Conservation (phyloP, 2,329 filamentous ascomycete genomes). For the Penicillium griseofulvum region DNA sequence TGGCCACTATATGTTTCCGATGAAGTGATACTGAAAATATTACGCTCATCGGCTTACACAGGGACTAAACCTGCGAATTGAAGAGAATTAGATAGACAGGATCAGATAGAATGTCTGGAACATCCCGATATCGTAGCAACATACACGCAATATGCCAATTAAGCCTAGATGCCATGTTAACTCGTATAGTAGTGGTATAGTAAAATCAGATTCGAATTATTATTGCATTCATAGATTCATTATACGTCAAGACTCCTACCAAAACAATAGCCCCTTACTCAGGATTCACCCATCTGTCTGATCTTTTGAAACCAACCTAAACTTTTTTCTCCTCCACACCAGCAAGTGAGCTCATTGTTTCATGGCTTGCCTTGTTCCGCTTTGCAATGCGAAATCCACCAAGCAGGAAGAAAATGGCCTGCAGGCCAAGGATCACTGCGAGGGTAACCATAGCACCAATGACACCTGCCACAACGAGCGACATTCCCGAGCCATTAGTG, state of each 20-base stretch:
- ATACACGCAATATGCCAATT: neutral
- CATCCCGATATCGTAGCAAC: neutral
- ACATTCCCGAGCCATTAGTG: slow-evolving; percentile 49
- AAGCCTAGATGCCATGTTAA: neutral
- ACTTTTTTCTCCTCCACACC: slow-evolving; percentile 22
- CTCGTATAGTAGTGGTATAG: neutral
- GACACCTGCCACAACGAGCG: slow-evolving; percentile 72
- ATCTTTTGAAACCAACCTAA: neutral
- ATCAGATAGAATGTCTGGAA: too few relatives aligned
- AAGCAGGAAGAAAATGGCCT: slow-evolving; percentile 53
- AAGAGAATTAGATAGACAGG: too few relatives aligned
- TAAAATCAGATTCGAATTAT: slow-evolving; percentile 4
- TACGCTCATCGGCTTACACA: neutral
- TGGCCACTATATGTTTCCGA: neutral
- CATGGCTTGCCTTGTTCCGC: slow-evolving; percentile 41
- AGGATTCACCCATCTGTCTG: neutral
- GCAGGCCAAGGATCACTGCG: slow-evolving; percentile 59
- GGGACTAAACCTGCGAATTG: neutral
- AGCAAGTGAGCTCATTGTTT: slow-evolving; percentile 7
- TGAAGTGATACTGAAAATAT: neutral
- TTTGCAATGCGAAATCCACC: slow-evolving; percentile 60
- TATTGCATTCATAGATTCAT: slow-evolving; percentile 7
- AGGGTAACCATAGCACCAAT: slow-evolving; percentile 71
- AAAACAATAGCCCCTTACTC: neutral
- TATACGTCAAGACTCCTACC: neutral